These are phyloP conservation scores for Penicillium aurantiogriseum DNA, from an alignment of 2,329 filamentous ascomycete genomes.

Conservation along the genomic window DNA sequence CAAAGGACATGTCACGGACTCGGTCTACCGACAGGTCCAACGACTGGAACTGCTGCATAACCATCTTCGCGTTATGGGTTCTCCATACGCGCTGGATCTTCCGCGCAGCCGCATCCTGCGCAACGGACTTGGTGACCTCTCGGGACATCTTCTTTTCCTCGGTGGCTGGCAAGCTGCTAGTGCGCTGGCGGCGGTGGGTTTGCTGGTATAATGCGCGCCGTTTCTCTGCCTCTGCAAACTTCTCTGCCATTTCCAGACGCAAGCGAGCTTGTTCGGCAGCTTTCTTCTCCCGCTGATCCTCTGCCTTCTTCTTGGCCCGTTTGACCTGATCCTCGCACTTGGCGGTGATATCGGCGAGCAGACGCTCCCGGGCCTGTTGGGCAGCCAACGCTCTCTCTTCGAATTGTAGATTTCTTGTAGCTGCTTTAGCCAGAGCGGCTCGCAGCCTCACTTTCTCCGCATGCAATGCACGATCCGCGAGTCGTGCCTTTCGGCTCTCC, in stretches of 20 bases:
- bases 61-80: constrained; percentile 47
- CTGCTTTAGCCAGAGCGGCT: constrained; percentile 61
- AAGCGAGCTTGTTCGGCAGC: constrained; percentile 60
- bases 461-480: constrained; percentile 64
- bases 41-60: constrained; percentile 52
- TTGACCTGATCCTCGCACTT: constrained; percentile 65
- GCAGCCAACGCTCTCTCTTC: constrained; percentile 64
- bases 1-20: constrained; percentile 55
- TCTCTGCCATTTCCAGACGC: constrained; percentile 63
- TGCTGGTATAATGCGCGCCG: constrained; percentile 52
- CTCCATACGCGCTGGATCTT: constrained; percentile 61
- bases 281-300: constrained; percentile 64
- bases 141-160: constrained; percentile 45
- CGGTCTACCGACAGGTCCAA: constrained; percentile 55
- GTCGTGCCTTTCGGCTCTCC: constrained; percentile 61
- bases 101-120: constrained; percentile 54
- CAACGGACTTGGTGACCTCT: constrained; percentile 40
- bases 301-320: constrained; percentile 64
- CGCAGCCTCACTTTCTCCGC: constrained; percentile 64
- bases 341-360: constrained; percentile 63
- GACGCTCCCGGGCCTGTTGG: constrained; percentile 61
- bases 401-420: constrained; percentile 55
- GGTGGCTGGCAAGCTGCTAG: constrained; percentile 49
- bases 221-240: constrained; percentile 62
- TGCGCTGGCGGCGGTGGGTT: constrained; percentile 51